Evolutionary conservation across 352 stramenopile genomes (phyloP).

Genomic region (Phytophthora boehmeriae): DNA sequence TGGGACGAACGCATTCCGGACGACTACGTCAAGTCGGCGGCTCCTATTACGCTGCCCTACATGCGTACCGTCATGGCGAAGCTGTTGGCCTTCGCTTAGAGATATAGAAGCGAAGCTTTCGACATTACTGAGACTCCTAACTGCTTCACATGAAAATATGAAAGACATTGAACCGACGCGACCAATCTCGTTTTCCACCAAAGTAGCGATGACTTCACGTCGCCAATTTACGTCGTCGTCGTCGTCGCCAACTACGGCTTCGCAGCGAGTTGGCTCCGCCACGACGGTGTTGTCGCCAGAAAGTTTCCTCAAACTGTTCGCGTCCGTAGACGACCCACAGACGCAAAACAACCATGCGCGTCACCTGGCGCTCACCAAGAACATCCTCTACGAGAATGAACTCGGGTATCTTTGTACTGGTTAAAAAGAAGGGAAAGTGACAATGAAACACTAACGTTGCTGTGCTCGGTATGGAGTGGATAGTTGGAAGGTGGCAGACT

Average conservation of each 20-base stretch:
- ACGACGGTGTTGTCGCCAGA: constrained; percentile 16
- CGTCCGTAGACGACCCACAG: constrained; percentile 61
- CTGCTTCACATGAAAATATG: too few species aligned
- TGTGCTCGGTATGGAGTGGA: background rate
- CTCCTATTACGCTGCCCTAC: constrained; percentile 25
- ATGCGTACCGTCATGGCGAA: constrained; percentile 32
- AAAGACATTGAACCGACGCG: constrained; percentile 16
- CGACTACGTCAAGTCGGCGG: constrained; percentile 25
- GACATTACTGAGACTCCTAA: too few species aligned
- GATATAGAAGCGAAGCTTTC: too few species aligned
- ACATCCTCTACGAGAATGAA: constrained; percentile 79
- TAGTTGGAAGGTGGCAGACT: constrained; percentile 74
- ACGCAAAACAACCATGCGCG: constrained; percentile 67
- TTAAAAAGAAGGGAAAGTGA: background rate
- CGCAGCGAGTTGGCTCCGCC: constrained; percentile 1
- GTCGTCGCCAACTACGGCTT: too few species aligned
- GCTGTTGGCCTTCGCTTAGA: constrained; percentile 21
- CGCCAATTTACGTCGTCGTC: constrained; percentile 5
- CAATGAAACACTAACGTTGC: background rate
- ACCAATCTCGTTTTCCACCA: background rate
- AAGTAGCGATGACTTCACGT: constrained; percentile 20
- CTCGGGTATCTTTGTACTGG: constrained; percentile 38
- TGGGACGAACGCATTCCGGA: constrained; percentile 42
- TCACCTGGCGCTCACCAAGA: constrained; percentile 78
- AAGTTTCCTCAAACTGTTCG: constrained; percentile 74